Base-by-base conservation (phyloP, 306 rosid species). In the Geum urbanum region DNA sequence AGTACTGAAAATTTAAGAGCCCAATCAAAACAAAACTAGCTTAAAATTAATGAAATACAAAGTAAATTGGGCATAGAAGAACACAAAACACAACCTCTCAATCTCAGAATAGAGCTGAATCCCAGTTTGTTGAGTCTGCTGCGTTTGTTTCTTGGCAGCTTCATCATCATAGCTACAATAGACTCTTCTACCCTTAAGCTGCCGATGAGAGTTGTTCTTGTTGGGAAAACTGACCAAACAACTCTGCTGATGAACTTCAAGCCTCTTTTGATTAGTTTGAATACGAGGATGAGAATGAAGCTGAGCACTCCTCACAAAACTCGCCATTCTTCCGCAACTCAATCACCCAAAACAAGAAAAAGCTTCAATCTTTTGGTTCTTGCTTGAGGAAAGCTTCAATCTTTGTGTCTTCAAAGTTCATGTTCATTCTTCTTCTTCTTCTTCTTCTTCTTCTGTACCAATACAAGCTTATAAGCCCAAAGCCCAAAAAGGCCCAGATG, bases 91-190 rank as follows among this genome's bases (percentile, higher is more conserved):
- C 20, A 16, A 90, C 98, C 91, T 94, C 81, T 90, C 98, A 55
- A 94, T 90, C 68, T 84, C 92, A 9, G 92, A 49, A 79, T 94
- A 94, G 71, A 90, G 84, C 77, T 94, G 91, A 77, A 94, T 75
- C 27, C 88, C 84, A 46, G 86, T 76, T 0, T 91, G 80, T 40
- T 74, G 79, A 9, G 76, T 75, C 64, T 66, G 76, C 12, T 27
- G 32, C 32, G 74, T 43, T 56, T 56, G 45, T 16, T 11, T 55
- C 74, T 55, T 66, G 24, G 47, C 16, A 63, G 46, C n/a, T 43
- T 77, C 47, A 7, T 83, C 79, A 24, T 82, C 72, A 27, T 50
- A 74, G 69, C 41, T 85, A 63, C 86, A 87, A 47, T 3, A 75
- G 69, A 85, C 79, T 76, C 75, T 58, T 27, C 32, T 27, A 27